phyloP scores from a whole-genome alignment of 2,329 filamentous ascomycete genomes.

The Fusarium sp. region DNA sequence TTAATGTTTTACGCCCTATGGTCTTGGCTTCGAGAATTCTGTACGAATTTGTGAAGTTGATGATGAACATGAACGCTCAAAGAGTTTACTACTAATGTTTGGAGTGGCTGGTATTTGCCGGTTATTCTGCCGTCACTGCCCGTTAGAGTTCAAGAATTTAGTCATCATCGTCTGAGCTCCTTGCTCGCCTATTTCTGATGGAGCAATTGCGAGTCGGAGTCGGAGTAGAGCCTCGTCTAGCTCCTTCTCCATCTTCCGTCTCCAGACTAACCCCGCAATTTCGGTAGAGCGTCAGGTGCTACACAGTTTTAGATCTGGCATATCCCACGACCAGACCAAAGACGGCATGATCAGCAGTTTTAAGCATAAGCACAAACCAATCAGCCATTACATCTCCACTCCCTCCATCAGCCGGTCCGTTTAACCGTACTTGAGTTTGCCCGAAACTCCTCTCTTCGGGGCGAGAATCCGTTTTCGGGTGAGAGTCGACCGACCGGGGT shows the following conservation, averaged over 20 bases:
- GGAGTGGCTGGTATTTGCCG: neutral
- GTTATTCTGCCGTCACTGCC: neutral
- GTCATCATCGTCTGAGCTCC: neutral
- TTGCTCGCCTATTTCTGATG: neutral
- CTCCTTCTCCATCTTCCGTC: neutral
- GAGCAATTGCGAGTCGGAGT: neutral
- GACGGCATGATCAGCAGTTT: slow-evolving; percentile 23
- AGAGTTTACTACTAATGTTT: no score
- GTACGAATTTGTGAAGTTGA: no score
- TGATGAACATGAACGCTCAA: no score
- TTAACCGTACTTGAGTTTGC: slow-evolving; percentile 26
- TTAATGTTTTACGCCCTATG: neutral
- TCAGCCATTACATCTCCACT: neutral
- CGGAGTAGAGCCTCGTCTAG: neutral
- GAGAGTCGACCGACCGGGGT: slow-evolving; percentile 9
- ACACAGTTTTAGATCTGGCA: slow-evolving; percentile 19
- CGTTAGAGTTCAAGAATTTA: neutral
- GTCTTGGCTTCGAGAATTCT: slow-evolving; percentile 8
- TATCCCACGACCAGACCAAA: slow-evolving; percentile 7
- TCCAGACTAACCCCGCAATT: slow-evolving; percentile 20
- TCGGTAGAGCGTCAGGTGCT: slow-evolving; percentile 12
- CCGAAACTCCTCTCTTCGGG: slow-evolving; percentile 17
- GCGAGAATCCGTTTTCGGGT: slow-evolving; percentile 20
- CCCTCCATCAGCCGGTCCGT: slow-evolving; percentile 36
- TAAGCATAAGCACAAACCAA: slow-evolving; percentile 28